A percentile compares a stretch with the other conserved stretches of the same genome.
Conservation (phyloP, 495 filamentous ascomycete species). For the Clohesyomyces aquaticus region DNA sequence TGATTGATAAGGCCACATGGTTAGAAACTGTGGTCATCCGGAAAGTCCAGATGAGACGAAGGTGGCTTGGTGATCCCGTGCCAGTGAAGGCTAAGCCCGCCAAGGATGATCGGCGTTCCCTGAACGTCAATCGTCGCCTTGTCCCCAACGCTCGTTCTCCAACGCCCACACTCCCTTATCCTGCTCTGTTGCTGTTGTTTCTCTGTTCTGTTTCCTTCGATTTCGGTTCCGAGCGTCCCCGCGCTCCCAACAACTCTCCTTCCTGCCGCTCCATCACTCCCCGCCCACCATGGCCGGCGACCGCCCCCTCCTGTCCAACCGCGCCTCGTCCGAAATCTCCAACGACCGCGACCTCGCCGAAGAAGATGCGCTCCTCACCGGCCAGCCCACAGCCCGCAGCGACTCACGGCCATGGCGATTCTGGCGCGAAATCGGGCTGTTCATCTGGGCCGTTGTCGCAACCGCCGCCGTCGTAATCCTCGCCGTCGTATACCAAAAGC, state of each 20-base stretch:
- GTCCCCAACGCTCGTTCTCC: background rate
- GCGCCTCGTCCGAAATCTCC: conserved; percentile 47
- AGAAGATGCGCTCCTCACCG: conserved; percentile 69
- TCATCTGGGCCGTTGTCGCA: conserved; percentile 87
- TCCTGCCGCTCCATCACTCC: too few species aligned
- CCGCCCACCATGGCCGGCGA: conserved; percentile 47
- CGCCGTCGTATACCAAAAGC: conserved; percentile 73
- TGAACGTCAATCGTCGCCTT: background rate
- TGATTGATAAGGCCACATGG: too few species aligned
- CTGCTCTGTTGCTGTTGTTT: background rate
- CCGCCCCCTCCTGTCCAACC: conserved; percentile 47
- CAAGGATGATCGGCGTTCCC: background rate
- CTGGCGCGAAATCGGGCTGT: conserved; percentile 74
- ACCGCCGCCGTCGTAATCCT: conserved; percentile 77
- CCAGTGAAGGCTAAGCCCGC: background rate
- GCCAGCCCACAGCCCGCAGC: conserved; percentile 51
- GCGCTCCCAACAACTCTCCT: background rate
- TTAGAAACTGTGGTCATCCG: background rate
- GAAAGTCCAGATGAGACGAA: background rate
- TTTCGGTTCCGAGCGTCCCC: background rate
- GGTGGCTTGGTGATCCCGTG: background rate
- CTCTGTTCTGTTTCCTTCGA: background rate
- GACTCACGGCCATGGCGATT: conserved; percentile 52
- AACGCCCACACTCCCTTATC: background rate
- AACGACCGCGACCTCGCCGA: conserved; percentile 51